Base-by-base conservation (phyloP, 2,329 filamentous ascomycete species). In the Juglanconis oblonga region DNA sequence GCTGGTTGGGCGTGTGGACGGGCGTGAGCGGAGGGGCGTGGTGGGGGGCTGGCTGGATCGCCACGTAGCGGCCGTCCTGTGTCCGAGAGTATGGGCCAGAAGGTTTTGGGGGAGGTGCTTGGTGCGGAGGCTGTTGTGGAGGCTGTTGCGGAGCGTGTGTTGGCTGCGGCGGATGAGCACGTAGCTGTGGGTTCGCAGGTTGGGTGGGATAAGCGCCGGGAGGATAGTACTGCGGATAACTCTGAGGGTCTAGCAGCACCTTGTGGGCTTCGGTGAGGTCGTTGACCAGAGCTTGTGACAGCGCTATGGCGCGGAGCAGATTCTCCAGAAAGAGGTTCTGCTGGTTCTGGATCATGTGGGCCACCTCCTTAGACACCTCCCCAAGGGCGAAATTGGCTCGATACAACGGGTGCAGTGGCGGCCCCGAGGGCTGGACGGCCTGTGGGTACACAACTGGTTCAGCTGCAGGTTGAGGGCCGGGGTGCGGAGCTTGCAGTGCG, bases 351-450 rank as follows among this genome's bases (percentile, higher is more conserved):
- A 55, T 13, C 52, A 47, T 35, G 32, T 35, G n/a, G 29, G 42
- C 32, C 24, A 55, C 52, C 17, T 55, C 52, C 5, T n/a, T 33
- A 9, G 42, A 45, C 4, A 55, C 42, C 10, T 44, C 52, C 5
- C 44, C 42, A 13, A 55, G 38, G 5, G 52, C 44, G 17, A 47
- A 55, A 31, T 35, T 45, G 6, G 52, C 52, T 4, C 52, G 52
- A 32, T 55, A 55, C n/a, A 55, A 42, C 36, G 52, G 52, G 32
- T 54, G 52, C 38, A 54, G 32, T 4, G 42, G 38, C 52, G 40
- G 52, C 35, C 52, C 52, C 6, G 29, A 10, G n/a, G 44, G 44
- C 24, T 47, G 44, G 44, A 47, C 10, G 44, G 44, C 44, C 10
- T 47, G 44, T 3, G 44, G 44, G 44, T 47, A 47, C 9, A 47